Base-by-base conservation (phyloP, 306 rosid genomes). In the Lathyrus aphaca region DNA sequence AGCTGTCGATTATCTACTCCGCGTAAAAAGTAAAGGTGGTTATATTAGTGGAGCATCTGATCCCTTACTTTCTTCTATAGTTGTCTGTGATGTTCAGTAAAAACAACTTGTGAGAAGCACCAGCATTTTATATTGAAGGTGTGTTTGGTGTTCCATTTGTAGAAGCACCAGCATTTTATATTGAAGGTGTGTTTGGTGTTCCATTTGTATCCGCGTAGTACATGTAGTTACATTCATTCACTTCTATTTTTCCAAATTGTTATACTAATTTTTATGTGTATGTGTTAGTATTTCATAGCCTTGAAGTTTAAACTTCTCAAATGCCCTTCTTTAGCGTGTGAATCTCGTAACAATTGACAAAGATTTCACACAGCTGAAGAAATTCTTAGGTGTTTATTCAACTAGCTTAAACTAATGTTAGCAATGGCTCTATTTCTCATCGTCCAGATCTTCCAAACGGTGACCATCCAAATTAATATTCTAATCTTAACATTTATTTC, bases 11-110 rank as follows among this genome's bases (percentile, higher is more conserved):
- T 86, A 92, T 86, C 82, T 92, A n/a, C 51, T 90, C 61, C 69
- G 80, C 75, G 84, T 75, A 57, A 90, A 66, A 74, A 77, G 83
- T 67, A 75, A 80, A 57, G 96, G 91, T 58, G 96, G 82, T 68
- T 61, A 38, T 15, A 82, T 88, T 49, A 88, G 70, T 49, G 96
- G 98, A 74, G 91, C 96, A 56, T 86, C 96, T 38, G 96, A 92
- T 70, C 87, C 96, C 13, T 76, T 10, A 30, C 87, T 89, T 54
- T 82, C 88, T 67, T 78, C 96, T 39, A 19, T 89, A 69, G 71
- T 88, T 57, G 81, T 92, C 32, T 89, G 96, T 82, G 64, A 79
- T 32, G 63, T 1, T 21, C 79, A 81, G 69, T 38, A 21, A 51
- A 27, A 58, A 32, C 35, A 8, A 21, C n/a, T 21, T 38, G 45